These are phyloP conservation scores for Sindora glabra DNA, from an alignment of 306 rosid genomes.

Conservation along the genomic window DNA sequence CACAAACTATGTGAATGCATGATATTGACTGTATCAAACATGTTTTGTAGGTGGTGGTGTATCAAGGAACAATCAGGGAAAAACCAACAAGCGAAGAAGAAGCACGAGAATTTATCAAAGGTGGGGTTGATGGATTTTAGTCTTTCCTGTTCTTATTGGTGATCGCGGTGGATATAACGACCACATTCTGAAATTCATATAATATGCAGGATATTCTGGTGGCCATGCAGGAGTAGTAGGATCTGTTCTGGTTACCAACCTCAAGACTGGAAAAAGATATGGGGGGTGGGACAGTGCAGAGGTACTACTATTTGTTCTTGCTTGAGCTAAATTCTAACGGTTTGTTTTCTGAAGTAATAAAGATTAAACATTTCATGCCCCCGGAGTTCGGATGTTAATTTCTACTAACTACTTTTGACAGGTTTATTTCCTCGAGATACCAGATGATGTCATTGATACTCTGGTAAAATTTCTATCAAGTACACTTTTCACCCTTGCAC, in stretches of 20 bases:
- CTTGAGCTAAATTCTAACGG: background rate
- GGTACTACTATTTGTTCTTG: constrained; percentile 44
- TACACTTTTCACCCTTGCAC: constrained; percentile 46
- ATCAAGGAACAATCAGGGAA: constrained; percentile 70
- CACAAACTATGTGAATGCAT: constrained; percentile 1
- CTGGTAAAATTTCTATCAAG: constrained; percentile 46
- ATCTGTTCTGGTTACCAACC: constrained; percentile 78
- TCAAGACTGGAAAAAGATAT: constrained; percentile 65
- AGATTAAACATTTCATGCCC: background rate
- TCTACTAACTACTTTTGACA: constrained; percentile 27
- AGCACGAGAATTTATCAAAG: constrained; percentile 83
- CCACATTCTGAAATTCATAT: constrained; percentile 13
- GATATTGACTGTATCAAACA: constrained; percentile 21
- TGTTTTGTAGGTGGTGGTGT: constrained; percentile 74
- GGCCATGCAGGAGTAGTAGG: constrained; percentile 79
- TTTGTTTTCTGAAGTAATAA: background rate
- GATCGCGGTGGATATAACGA: background rate
- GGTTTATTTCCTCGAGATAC: constrained; percentile 87
- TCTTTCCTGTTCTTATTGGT: constrained; percentile 4
- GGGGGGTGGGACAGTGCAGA: constrained; percentile 85
- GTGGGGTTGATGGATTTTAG: constrained; percentile 26
- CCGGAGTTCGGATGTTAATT: background rate
- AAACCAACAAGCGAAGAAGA: constrained; percentile 77
- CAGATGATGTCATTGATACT: constrained; percentile 66
- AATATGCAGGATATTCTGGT: constrained; percentile 79